phyloP scores from a whole-genome alignment of 2,329 filamentous ascomycete species.

The Aureobasidium sp. region DNA sequence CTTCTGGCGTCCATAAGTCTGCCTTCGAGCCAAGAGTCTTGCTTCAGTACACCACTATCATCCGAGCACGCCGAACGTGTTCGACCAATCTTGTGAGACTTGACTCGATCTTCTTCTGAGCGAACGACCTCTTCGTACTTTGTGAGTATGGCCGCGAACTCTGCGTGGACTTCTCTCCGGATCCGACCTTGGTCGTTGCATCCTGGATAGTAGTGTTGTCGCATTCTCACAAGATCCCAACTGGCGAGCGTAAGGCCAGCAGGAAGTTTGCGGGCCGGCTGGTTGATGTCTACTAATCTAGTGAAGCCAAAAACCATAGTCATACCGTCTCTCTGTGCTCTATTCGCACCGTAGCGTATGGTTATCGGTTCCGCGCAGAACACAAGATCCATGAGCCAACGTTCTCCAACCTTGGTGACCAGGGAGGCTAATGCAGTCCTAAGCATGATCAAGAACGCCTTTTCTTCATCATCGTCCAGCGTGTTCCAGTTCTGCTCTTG shows the following conservation, averaged over 20 bases:
- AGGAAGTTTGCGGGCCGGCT: constrained; percentile 21
- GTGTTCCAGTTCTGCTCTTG: constrained; percentile 12
- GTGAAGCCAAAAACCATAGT: constrained; percentile 38
- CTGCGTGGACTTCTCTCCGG: constrained; percentile 36
- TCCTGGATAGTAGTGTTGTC: constrained; percentile 34
- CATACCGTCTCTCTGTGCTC: constrained; percentile 19
- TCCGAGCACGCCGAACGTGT: constrained; percentile 1
- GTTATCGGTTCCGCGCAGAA: constrained; percentile 34
- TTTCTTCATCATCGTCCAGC: constrained; percentile 24
- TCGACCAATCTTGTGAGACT: constrained; percentile 9
- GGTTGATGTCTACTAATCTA: constrained; percentile 34
- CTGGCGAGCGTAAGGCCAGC: constrained; percentile 14
- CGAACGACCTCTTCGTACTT: constrained; percentile 16
- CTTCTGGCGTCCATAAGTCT: constrained; percentile 3
- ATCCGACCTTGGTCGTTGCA: constrained; percentile 39
- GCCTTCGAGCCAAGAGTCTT: constrained; percentile 17
- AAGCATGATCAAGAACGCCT: constrained; percentile 29
- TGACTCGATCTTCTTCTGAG: constrained; percentile 3
- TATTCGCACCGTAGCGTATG: constrained; percentile 22
- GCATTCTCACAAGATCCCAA: constrained; percentile 33
- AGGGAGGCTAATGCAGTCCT: constrained; percentile 23
- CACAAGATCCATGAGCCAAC: constrained; percentile 33
- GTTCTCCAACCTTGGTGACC: constrained; percentile 27
- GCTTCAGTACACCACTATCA: constrained; percentile 18
- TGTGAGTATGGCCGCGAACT: constrained; percentile 34